Base-by-base conservation (phyloP, 2,329 filamentous ascomycete genomes). In the Cadophora malorum region DNA sequence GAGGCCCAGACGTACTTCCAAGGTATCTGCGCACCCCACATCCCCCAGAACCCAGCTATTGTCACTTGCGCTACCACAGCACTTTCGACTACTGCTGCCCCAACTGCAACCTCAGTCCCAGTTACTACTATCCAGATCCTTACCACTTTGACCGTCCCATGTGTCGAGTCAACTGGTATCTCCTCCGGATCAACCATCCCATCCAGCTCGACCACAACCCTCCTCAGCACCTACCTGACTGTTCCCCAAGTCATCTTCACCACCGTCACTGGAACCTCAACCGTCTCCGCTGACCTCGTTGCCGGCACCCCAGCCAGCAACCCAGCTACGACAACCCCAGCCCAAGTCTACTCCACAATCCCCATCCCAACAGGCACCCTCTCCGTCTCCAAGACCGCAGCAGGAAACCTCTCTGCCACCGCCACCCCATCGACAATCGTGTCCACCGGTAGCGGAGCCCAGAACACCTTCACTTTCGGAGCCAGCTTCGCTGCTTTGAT, bases 1-100 rank as follows among this genome's bases (percentile, higher is more conserved):
- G 81, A 88, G 74, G 92, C 93, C 69, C 85, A 96, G 68, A 86
- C 87, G 75, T 97, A 92, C 88, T 91, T 97, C 84, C 90, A 94
- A 80, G 94, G 94, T 79, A 92, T 98, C 81, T 98, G 95, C 83
- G 93, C 91, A 67, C 82, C 86, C 64, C 90, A 90, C 80, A 86
- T 93, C 45, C 83, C 86, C 19, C 75, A 86, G 78, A 97, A 97
- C 86, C 93, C 94, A n/a, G 92, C 85, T 71, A 92, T 98, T 76
- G 87, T 93, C 77, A 96, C 91, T 61, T 89, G 87, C 71, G 88
- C 93, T 74, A 88, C 91, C 28, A 83, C 67, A 2, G 31, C 88
- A 74, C 85, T 84, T 65, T 86, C 90, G 79, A 85, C 86, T 38
- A 72, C 64, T 70, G 38, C 16, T 56, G 64, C 73, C 53, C 38